Conservation (phyloP, 2,329 filamentous ascomycete genomes). For the Beauveria rudraprayagi region DNA sequence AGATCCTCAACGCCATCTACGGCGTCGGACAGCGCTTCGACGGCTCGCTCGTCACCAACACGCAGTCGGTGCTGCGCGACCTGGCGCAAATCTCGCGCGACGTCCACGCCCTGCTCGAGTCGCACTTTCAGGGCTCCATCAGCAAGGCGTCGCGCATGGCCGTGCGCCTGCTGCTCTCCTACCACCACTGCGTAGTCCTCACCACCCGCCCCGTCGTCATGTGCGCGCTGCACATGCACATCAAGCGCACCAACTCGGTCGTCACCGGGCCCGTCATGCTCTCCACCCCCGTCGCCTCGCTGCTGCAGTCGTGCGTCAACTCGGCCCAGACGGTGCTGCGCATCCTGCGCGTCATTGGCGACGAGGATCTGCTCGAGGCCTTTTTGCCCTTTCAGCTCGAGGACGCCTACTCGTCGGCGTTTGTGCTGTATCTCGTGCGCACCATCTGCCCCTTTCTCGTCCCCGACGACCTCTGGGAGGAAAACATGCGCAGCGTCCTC, state of each 20-base stretch:
- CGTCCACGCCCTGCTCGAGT: slow-evolving; percentile 19
- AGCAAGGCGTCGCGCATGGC: slow-evolving; percentile 22
- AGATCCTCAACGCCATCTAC: slow-evolving; percentile 12
- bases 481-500: slow-evolving; percentile 27
- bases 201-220: slow-evolving; percentile 24
- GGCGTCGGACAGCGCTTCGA: slow-evolving; percentile 22
- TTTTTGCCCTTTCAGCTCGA: slow-evolving; percentile 34
- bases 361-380: slow-evolving; percentile 26
- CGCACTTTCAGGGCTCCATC: slow-evolving; percentile 22
- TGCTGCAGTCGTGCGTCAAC: slow-evolving; percentile 22
- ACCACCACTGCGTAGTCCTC: slow-evolving; percentile 23
- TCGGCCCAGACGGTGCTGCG: slow-evolving; percentile 22
- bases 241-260: slow-evolving; percentile 18
- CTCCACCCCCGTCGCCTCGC: slow-evolving; percentile 19
- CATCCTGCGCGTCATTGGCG: slow-evolving; percentile 19
- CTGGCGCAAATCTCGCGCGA: slow-evolving; percentile 21
- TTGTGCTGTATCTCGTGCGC: slow-evolving; percentile 29
- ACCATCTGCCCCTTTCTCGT: slow-evolving; percentile 27
- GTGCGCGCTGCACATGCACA: slow-evolving; percentile 26
- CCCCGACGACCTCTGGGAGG: slow-evolving; percentile 26
- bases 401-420: slow-evolving; percentile 33
- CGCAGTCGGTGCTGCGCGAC: slow-evolving; percentile 20
- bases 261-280: slow-evolving; percentile 15
- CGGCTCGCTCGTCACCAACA: slow-evolving; percentile 21
- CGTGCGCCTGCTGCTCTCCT: slow-evolving; percentile 19